phyloP scores from a whole-genome alignment of 1,284 basidiomycete genomes.

The Pseudozyma sp. region DNA sequence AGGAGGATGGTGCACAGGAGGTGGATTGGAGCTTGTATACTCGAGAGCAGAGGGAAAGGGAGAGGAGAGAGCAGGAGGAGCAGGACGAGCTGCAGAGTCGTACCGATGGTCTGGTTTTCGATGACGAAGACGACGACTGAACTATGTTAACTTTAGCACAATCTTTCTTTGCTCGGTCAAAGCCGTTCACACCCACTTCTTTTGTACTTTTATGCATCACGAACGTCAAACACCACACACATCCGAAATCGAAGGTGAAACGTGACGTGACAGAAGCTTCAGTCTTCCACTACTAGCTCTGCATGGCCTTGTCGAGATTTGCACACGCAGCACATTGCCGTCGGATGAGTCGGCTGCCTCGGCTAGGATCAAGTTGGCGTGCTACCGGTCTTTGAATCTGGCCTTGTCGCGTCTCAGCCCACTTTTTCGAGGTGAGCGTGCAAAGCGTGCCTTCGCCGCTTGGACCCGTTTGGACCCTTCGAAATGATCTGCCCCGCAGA shows the following conservation, averaged over 20 bases:
- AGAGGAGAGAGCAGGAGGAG: constrained; percentile 56
- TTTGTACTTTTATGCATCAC: no score
- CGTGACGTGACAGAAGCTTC: no score
- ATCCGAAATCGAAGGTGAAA: no score
- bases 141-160: background rate
- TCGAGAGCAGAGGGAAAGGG: constrained; percentile 59
- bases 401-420: constrained; percentile 5
- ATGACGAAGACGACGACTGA: constrained; percentile 52
- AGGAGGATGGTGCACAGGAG: constrained; percentile 58
- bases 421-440: background rate
- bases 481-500: background rate
- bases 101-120: constrained; percentile 40
- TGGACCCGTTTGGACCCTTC: constrained; percentile 1
- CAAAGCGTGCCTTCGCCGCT: background rate
- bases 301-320: no score
- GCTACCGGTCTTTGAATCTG: background rate
- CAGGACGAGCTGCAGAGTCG: constrained; percentile 29
- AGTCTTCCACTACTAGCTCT: no score
- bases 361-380: background rate
- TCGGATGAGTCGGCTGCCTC: background rate
- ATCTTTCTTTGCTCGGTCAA: no score
- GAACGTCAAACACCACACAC: no score
- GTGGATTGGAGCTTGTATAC: constrained; percentile 63
- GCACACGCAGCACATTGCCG: background rate
- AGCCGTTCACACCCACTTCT: no score